Evolutionary conservation across 169 alveolate species (phyloP).

Genomic region (Eimeria falciformis): DNA sequence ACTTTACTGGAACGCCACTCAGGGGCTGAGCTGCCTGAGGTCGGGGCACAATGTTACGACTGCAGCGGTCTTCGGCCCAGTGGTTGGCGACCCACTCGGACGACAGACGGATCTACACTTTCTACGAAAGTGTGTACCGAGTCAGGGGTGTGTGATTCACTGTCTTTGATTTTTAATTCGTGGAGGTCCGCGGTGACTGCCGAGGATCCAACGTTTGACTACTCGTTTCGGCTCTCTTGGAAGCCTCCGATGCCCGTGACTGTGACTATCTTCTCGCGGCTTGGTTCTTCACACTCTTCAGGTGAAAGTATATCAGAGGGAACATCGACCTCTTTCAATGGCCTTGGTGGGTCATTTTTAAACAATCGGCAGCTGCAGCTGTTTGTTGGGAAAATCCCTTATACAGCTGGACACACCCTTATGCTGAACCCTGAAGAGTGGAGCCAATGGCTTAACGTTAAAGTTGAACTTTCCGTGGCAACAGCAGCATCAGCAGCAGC

Average conservation of each 20-base stretch:
- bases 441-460: constrained; percentile 1
- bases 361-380: neutral
- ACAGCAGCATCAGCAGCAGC: constrained; percentile 60
- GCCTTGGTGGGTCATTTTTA: neutral
- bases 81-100: no score
- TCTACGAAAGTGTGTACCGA: no score
- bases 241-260: neutral
- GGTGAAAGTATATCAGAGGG: neutral
- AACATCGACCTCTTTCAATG: neutral
- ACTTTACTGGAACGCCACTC: neutral
- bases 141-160: neutral
- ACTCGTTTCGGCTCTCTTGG: constrained; percentile 22
- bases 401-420: neutral
- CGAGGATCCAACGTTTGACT: neutral
- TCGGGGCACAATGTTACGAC: no score
- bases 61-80: no score
- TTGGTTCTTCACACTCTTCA: neutral
- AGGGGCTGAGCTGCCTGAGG: no score
- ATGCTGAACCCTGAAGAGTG: constrained; percentile 26
- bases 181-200: constrained; percentile 27
- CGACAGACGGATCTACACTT: no score
- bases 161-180: neutral
- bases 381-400: neutral
- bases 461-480: constrained; percentile 10
- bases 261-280: neutral